Evolutionary conservation across 495 filamentous ascomycete genomes (phyloP).

Genomic region (Friedmanniomyces simplex): DNA sequence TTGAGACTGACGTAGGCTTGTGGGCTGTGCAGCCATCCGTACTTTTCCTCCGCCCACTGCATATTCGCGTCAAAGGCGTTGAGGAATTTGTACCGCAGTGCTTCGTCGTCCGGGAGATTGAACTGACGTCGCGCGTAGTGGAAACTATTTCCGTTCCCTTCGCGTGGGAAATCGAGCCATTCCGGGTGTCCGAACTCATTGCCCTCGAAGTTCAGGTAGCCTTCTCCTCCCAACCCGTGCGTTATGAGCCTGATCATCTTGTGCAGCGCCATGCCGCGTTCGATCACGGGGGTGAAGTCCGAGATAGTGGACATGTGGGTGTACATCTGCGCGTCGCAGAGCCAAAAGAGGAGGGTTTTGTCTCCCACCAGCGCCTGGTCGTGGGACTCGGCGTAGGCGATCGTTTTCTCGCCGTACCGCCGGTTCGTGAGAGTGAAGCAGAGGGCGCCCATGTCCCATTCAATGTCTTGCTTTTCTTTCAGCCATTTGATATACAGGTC

Average conservation of each 20-base stretch:
- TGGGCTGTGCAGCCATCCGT: constrained; percentile 79
- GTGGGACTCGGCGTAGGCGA: constrained; percentile 93
- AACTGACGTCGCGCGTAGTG: constrained; percentile 94
- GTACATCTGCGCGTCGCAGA: constrained; percentile 94
- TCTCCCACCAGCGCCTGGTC: constrained; percentile 99
- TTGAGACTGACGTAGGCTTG: constrained; percentile 92
- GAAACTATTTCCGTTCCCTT: constrained; percentile 89
- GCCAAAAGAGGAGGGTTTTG: constrained; percentile 93
- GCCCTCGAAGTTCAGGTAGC: constrained; percentile 96
- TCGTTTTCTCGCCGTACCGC: constrained; percentile 94
- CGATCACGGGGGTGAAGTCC: constrained; percentile 78
- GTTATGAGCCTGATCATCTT: constrained; percentile 96
- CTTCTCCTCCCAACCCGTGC: constrained; percentile 89
- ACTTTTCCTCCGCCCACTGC: constrained; percentile 77
- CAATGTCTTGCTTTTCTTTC: constrained; percentile 82
- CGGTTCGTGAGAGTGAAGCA: constrained; percentile 82
- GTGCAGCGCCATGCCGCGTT: constrained; percentile 82
- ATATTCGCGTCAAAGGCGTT: constrained; percentile 91
- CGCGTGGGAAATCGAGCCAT: constrained; percentile 97
- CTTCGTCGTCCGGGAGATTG: constrained; percentile 76
- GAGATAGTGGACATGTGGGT: constrained; percentile 88
- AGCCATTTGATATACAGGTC: constrained; percentile 99
- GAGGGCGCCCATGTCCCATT: constrained; percentile 86
- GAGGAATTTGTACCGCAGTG: constrained; percentile 82
- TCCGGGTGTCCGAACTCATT: constrained; percentile 99